phyloP scores from a whole-genome alignment of 2,329 filamentous ascomycete species.

The Pyricularia grisea region DNA sequence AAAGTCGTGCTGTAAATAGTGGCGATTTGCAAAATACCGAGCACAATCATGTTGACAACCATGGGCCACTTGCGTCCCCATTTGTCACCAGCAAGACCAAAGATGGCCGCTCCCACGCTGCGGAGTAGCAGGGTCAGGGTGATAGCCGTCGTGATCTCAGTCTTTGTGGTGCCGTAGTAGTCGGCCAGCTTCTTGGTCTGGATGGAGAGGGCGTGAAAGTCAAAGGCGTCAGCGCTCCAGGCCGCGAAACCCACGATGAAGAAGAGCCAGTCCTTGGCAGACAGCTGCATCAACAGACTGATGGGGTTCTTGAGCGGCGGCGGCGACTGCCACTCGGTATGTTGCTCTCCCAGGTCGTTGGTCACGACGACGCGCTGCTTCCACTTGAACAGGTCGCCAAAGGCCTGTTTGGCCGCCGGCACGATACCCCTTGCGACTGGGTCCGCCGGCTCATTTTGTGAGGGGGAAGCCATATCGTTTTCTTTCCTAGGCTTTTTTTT shows the following conservation, averaged over 20 bases:
- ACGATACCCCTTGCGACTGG: constrained; percentile 54
- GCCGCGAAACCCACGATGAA: constrained; percentile 65
- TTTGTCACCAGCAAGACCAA: constrained; percentile 69
- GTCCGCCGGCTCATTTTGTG: constrained; percentile 39
- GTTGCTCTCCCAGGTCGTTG: constrained; percentile 45
- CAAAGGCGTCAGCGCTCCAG: constrained; percentile 77
- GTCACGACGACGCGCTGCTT: constrained; percentile 61
- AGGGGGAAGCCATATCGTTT: neutral
- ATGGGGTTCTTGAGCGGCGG: constrained; percentile 62
- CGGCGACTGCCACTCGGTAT: constrained; percentile 59
- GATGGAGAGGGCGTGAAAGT: constrained; percentile 73
- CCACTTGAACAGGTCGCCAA: constrained; percentile 39
- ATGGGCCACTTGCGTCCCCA: constrained; percentile 80
- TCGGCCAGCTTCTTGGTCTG: constrained; percentile 61
- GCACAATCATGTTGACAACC: constrained; percentile 65
- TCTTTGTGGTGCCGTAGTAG: constrained; percentile 40
- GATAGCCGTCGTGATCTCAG: constrained; percentile 65
- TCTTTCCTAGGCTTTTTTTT: neutral
- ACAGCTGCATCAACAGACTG: constrained; percentile 55
- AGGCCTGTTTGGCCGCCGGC: constrained; percentile 17
- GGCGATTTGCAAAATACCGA: constrained; percentile 48
- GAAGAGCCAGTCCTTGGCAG: constrained; percentile 61
- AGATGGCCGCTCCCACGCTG: constrained; percentile 64
- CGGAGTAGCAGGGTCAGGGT: constrained; percentile 66
- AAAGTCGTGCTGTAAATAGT: constrained; percentile 71